A percentile compares a stretch with the other conserved stretches of the same genome.
These are phyloP conservation scores for Chaetomium fimeti DNA, from an alignment of 495 filamentous ascomycete species.

Conservation along the genomic window DNA sequence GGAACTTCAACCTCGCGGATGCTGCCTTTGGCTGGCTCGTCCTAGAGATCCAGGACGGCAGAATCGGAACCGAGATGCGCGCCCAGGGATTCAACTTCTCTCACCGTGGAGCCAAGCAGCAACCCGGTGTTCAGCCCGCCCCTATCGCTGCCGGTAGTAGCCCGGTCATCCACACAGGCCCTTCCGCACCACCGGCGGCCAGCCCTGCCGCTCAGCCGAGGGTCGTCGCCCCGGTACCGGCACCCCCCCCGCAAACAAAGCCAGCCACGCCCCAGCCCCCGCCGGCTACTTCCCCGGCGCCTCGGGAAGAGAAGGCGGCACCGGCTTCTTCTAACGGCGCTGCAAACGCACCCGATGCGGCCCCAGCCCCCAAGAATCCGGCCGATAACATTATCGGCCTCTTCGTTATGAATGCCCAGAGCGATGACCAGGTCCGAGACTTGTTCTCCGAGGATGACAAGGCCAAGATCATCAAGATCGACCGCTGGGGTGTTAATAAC, in stretches of 20 bases:
- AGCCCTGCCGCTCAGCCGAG: constrained; percentile 29
- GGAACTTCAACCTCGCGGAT: constrained; percentile 99
- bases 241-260: constrained; percentile 49
- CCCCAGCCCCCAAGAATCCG: constrained; percentile 43
- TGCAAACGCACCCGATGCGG: constrained; percentile 49
- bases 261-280: constrained; percentile 52
- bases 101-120: constrained; percentile 69
- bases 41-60: constrained; percentile 85
- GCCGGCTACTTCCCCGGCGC: constrained; percentile 39
- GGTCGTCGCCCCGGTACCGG: constrained; percentile 32
- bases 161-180: constrained; percentile 36
- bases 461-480: constrained; percentile 71
- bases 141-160: constrained; percentile 33
- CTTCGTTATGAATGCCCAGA: constrained; percentile 77
- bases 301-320: constrained; percentile 50
- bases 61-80: constrained; percentile 97
- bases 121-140: constrained; percentile 37
- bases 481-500: constrained; percentile 72
- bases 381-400: constrained; percentile 65
- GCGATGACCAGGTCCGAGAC: constrained; percentile 72
- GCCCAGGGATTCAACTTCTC: constrained; percentile 99
- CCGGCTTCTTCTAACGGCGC: constrained; percentile 49
- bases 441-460: constrained; percentile 80
- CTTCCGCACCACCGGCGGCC: constrained; percentile 39
- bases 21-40: constrained; percentile 96